Evolutionary conservation across 495 filamentous ascomycete genomes (phyloP).

Genomic region (Lophiostoma macrostomum): DNA sequence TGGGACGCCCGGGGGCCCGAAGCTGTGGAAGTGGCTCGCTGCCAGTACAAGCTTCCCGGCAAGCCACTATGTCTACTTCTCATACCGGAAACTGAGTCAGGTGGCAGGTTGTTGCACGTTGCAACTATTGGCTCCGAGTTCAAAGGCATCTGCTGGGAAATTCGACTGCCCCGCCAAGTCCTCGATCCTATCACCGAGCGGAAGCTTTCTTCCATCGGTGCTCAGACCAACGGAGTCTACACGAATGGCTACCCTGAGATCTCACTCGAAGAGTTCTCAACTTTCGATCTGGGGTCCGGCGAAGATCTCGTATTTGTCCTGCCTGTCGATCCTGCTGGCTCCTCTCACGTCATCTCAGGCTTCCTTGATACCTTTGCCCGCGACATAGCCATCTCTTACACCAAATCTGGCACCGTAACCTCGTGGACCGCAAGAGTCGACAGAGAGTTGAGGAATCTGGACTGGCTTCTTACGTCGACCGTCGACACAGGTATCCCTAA

Average conservation of each 20-base stretch:
- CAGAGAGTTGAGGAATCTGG: constrained; percentile 51
- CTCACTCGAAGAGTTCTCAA: constrained; percentile 63
- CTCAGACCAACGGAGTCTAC: constrained; percentile 36
- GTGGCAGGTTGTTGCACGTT: constrained; percentile 56
- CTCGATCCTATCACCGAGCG: constrained; percentile 29
- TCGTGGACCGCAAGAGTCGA: constrained; percentile 86
- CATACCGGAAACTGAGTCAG: constrained; percentile 61
- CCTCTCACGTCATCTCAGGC: constrained; percentile 64
- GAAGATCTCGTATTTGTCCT: constrained; percentile 80
- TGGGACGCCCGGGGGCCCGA: constrained; percentile 69
- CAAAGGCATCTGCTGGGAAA: constrained; percentile 82
- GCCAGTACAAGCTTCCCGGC: constrained; percentile 59
- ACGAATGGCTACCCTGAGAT: constrained; percentile 34
- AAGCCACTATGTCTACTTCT: constrained; percentile 81
- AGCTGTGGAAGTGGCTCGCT: constrained; percentile 56
- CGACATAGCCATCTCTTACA: constrained; percentile 87
- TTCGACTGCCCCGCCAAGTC: constrained; percentile 50
- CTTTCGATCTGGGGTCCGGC: constrained; percentile 66
- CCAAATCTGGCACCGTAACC: constrained; percentile 66
- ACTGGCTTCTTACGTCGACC: constrained; percentile 81
- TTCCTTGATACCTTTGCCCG: constrained; percentile 85
- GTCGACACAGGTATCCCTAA: constrained; percentile 75
- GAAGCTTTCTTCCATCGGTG: constrained; percentile 20
- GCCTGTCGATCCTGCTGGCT: constrained; percentile 86
- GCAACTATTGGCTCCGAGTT: constrained; percentile 81